Percentiles rank a stretch among this genome's conserved stretches.
Evolutionary conservation across 2,329 filamentous ascomycete species (phyloP).

Genomic region (Thermochaetoides dissita): DNA sequence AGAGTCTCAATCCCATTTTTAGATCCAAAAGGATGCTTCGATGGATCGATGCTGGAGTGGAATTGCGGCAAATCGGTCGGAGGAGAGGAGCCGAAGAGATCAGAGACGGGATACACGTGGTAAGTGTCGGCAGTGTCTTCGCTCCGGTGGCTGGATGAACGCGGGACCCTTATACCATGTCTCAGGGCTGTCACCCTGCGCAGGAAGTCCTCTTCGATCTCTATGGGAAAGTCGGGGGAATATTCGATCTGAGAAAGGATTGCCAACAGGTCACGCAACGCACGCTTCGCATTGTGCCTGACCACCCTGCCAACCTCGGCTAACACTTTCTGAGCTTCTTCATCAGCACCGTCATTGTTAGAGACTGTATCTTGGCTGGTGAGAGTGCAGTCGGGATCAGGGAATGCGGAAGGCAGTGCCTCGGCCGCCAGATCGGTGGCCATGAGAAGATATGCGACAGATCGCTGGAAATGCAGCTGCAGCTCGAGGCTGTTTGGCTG

Average conservation of each 20-base stretch:
- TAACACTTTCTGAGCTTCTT: conserved; percentile 22
- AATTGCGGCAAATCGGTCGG: conserved; percentile 55
- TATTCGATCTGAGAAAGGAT: conserved; percentile 68
- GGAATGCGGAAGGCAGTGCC: conserved; percentile 21
- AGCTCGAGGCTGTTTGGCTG: conserved; percentile 63
- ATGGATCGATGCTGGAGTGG: conserved; percentile 10
- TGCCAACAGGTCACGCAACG: conserved; percentile 57
- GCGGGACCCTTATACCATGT: conserved; percentile 30
- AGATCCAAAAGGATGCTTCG: conserved; percentile 18
- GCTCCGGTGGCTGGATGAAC: conserved; percentile 19
- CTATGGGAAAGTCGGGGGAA: conserved; percentile 52
- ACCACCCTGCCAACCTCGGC: conserved; percentile 54
- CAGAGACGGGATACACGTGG: conserved; percentile 34
- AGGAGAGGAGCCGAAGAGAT: conserved; percentile 57
- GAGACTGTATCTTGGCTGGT: no score
- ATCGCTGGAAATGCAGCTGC: conserved; percentile 65
- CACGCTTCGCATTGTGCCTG: conserved; percentile 60
- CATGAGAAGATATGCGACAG: conserved; percentile 55
- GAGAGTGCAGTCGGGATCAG: conserved; percentile 1
- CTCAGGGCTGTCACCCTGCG: conserved; percentile 44
- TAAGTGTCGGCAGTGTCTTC: conserved; percentile 17
- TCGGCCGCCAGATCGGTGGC: conserved; percentile 51
- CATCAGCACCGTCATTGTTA: conserved; percentile 7
- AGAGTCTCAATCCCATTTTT: conserved; percentile 37
- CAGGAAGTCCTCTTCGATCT: conserved; percentile 42